Percentiles rank a stretch among this genome's conserved stretches.
Conservation (phyloP, 306 rosid genomes). For the Ziziphus jujuba region DNA sequence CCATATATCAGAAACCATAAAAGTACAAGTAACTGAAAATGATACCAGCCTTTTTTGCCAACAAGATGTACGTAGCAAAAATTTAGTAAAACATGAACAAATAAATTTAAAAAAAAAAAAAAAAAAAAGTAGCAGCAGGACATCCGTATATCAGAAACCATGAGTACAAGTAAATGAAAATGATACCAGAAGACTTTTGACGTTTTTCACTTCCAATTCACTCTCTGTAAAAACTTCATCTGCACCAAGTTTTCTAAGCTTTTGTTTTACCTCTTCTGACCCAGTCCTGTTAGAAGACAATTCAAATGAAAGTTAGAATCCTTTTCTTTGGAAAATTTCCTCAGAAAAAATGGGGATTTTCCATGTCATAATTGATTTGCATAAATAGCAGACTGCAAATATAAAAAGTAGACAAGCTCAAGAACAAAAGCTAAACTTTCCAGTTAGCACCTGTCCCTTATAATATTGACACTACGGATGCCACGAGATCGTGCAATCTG, state of each 20-base stretch:
- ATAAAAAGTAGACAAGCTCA: conserved; percentile 13
- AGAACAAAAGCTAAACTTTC: conserved; percentile 19
- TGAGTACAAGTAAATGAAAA: conserved; percentile 3
- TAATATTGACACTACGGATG: conserved; percentile 67
- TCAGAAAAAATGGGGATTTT: neutral
- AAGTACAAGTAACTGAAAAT: neutral
- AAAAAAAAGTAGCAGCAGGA: too few species aligned
- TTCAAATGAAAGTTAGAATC: neutral
- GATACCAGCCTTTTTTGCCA: too few species aligned
- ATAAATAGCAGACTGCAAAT: neutral
- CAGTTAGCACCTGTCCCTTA: conserved; percentile 75
- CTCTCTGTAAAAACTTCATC: conserved; percentile 79
- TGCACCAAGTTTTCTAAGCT: conserved; percentile 75
- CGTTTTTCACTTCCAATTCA: conserved; percentile 78
- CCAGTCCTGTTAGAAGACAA: conserved; percentile 53
- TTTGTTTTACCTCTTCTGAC: conserved; percentile 71
- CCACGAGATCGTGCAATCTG: conserved; percentile 79
- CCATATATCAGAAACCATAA: conserved; percentile 1
- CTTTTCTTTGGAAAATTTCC: neutral
- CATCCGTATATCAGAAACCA: too few species aligned
- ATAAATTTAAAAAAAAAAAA: too few species aligned
- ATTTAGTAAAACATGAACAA: too few species aligned
- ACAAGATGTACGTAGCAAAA: too few species aligned
- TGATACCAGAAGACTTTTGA: conserved; percentile 89
- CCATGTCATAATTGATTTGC: neutral